A percentile compares a stretch with the other conserved stretches of the same genome.
Evolutionary conservation across 2,329 filamentous ascomycete species (phyloP).

Genomic region (Ceratocystis cubensis): DNA sequence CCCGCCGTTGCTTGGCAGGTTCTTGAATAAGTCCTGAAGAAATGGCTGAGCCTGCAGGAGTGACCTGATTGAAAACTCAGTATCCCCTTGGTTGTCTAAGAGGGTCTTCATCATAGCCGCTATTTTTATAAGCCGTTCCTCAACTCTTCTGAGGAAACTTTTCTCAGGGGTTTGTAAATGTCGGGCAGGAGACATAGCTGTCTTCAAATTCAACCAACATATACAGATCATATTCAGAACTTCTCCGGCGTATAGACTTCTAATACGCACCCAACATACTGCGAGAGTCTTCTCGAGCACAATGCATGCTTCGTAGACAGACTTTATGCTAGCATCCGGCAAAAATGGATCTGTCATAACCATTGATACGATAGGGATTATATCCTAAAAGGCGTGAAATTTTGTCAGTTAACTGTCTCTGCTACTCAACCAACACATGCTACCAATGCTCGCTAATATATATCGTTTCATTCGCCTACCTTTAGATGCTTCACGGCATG

Average conservation of each 20-base stretch:
- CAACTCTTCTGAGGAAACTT: neutral
- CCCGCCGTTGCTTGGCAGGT: constrained; percentile 37
- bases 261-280: constrained; percentile 59
- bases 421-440: neutral
- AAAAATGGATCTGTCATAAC: constrained; percentile 57
- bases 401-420: neutral
- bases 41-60: constrained; percentile 4
- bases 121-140: constrained; percentile 6
- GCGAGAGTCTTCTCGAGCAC: constrained; percentile 46
- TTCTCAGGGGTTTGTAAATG: constrained; percentile 23
- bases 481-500: constrained; percentile 55
- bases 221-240: constrained; percentile 49
- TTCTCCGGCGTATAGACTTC: constrained; percentile 26
- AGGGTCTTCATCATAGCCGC: neutral
- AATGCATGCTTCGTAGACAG: constrained; percentile 38
- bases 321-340: constrained; percentile 41
- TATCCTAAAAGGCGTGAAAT: constrained; percentile 33
- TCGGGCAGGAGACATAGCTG: constrained; percentile 22
- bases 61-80: constrained; percentile 16
- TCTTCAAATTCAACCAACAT: constrained; percentile 49
- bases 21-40: constrained; percentile 11
- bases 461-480: constrained; percentile 29
- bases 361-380: constrained; percentile 53
- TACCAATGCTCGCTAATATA: neutral
- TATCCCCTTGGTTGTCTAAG: neutral